phyloP scores from a whole-genome alignment of 1,139 yeast genomes.

The Hansenula lynferdii region DNA sequence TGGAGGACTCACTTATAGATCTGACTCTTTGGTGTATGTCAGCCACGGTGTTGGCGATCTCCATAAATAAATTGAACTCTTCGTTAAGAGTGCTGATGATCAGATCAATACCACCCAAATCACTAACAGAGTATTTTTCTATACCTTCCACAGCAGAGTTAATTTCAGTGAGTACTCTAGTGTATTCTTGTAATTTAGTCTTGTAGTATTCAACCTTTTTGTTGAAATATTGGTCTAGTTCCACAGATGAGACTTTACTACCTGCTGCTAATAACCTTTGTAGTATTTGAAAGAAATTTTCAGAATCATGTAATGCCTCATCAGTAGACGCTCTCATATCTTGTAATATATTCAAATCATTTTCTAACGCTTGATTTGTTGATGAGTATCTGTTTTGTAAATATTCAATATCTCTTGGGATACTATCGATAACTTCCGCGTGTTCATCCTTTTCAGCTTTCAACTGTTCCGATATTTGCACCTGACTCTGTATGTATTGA shows the following conservation, averaged over 20 bases:
- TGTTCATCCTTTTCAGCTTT: constrained; percentile 62
- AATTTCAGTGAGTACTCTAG: constrained; percentile 59
- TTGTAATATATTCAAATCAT: constrained; percentile 49
- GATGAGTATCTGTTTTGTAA: constrained; percentile 58
- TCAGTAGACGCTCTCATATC: constrained; percentile 39
- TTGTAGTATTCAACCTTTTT: constrained; percentile 45
- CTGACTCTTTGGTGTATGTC: constrained; percentile 77
- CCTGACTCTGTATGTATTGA: constrained; percentile 78
- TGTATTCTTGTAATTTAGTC: constrained; percentile 61
- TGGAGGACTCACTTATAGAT: constrained; percentile 14
- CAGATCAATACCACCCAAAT: constrained; percentile 48
- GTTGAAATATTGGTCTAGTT: constrained; percentile 50
- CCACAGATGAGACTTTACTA: constrained; percentile 52
- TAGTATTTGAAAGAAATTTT: constrained; percentile 60
- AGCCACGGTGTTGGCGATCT: constrained; percentile 84
- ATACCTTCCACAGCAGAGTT: constrained; percentile 74
- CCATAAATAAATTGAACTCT: constrained; percentile 85
- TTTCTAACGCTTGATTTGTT: constrained; percentile 62
- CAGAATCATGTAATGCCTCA: constrained; percentile 48
- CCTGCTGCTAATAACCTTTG: constrained; percentile 67
- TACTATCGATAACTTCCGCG: constrained; percentile 64
- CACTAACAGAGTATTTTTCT: constrained; percentile 45
- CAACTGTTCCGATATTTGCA: constrained; percentile 74
- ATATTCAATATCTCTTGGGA: constrained; percentile 81
- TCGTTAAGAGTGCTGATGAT: constrained; percentile 68